Percentiles rank a stretch among this genome's conserved stretches.
phyloP scores from a whole-genome alignment of 2,329 filamentous ascomycete species.

The Didymella arachidicola region DNA sequence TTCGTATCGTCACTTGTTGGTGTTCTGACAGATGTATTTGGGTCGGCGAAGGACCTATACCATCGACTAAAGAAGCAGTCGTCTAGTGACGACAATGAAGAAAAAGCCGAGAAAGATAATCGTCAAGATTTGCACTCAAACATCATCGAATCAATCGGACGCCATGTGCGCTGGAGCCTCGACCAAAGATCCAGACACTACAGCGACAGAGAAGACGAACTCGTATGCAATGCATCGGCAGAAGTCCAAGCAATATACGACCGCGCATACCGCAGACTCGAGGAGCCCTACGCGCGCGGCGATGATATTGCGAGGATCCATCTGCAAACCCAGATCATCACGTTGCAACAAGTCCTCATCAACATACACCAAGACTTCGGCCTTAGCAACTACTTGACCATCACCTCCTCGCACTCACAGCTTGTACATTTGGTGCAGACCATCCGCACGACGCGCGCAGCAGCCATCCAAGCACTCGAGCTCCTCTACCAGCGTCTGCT shows the following conservation, averaged over 20 bases:
- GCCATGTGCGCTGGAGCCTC: conserved; percentile 23
- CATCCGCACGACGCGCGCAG: conserved; percentile 36
- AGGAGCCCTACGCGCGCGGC: conserved; percentile 42
- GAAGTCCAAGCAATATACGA: conserved; percentile 42
- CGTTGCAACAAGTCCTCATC: conserved; percentile 41
- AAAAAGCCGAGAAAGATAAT: conserved; percentile 8
- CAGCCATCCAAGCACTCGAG: conserved; percentile 39
- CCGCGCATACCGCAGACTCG: conserved; percentile 39
- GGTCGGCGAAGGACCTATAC: conserved; percentile 43
- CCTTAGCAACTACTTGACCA: conserved; percentile 31
- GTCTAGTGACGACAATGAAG: conserved; percentile 26
- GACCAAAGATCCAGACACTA: conserved; percentile 26
- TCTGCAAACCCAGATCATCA: conserved; percentile 45
- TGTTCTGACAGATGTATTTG: conserved; percentile 41
- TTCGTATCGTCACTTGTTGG: conserved; percentile 43
- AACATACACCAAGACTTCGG: conserved; percentile 41
- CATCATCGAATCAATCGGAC: conserved; percentile 19
- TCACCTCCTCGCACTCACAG: conserved; percentile 39
- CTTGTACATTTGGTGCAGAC: conserved; percentile 40
- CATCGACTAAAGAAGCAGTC: conserved; percentile 40
- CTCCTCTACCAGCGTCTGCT: conserved; percentile 43
- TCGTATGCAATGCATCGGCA: conserved; percentile 34
- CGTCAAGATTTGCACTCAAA: conserved; percentile 32
- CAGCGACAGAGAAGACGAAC: conserved; percentile 41
- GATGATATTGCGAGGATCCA: conserved; percentile 44